Conservation (phyloP, 495 filamentous ascomycete genomes). For the Annulohypoxylon moriforme region DNA sequence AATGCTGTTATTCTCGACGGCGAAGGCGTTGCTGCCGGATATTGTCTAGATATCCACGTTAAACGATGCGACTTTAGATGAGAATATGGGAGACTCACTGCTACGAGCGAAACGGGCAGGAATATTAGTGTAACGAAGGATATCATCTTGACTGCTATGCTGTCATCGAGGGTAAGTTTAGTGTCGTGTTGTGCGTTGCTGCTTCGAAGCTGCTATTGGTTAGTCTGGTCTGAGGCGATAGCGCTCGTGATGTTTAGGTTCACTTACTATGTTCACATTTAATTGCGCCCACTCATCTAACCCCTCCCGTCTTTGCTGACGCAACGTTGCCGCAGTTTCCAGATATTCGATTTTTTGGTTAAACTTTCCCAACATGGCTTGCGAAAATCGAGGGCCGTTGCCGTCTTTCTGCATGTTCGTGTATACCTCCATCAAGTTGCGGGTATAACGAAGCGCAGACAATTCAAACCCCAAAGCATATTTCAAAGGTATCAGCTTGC, state of each 20-base stretch:
- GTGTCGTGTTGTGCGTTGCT: not conserved
- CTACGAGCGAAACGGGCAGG: conserved; percentile 14
- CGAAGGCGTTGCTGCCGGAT: conserved; percentile 22
- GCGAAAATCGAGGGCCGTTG: not conserved
- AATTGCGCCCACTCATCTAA: not conserved
- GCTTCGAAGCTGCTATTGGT: conserved; percentile 8
- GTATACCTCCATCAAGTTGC: not conserved
- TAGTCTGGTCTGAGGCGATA: not conserved
- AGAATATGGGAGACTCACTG: conserved; percentile 7
- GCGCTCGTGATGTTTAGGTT: not conserved
- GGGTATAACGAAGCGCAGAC: not conserved
- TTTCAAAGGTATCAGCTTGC: not conserved
- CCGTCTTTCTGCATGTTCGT: not conserved
- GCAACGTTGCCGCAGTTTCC: not conserved
- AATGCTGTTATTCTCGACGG: not conserved
- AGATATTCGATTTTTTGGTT: not conserved
- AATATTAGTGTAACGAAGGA: conserved; percentile 11
- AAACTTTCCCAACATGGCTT: not conserved
- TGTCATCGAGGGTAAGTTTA: conserved; percentile 5
- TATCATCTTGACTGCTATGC: conserved; percentile 17
- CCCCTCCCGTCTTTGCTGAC: not conserved
- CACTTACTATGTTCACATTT: conserved; percentile 20
- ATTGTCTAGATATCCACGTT: conserved; percentile 15
- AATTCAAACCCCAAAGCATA: conserved; percentile 16
- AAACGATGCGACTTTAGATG: not conserved